Base-by-base conservation (phyloP, 1,139 yeast genomes). In the Taphrina sp. region DNA sequence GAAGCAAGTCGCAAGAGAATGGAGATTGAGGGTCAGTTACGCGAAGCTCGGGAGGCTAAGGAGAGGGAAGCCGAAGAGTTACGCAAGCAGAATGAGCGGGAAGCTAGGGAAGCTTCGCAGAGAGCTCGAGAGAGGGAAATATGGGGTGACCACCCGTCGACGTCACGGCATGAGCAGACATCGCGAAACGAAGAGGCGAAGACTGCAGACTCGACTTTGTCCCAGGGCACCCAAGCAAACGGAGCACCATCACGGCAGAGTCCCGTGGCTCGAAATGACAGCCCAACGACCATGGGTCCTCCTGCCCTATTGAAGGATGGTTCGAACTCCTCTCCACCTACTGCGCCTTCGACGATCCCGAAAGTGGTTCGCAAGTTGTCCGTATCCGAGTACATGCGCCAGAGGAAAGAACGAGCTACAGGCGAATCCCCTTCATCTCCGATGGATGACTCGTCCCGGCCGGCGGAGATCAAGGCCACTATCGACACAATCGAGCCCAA, bases 41-140 rank as follows among this genome's bases (percentile, higher is more conserved):
- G 29, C 34, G 52, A 45, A 24, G 36, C 36, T 8, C 24, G 35
- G 36, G 58, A 36, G 20, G 37, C 45, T 20, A 20, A 17, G 24
- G 52, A 46, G 22, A 39, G 39, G 28, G 52, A 38, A 38, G 46
- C 23, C 19, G 58, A 55, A 28, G 34, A 17, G 17, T 17, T 14
- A n/a, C 47, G 45, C 29, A 14, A 33, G 39, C 7, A 16, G 36
- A 26, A 7, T 22, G 58, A 36, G 39, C 26, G 39, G 35, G 55
- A 46, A 24, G 55, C 37, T 7, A 37, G 23, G 34, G 47, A 29
- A 29, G 51, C 51, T 29, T 23, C 31, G 26, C 47, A 43, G 47
- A 22, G 53, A 22, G 58, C 46, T 14, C 37, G 43, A 12, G 54
- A 46, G n/a, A 22, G 51, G 17, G 51, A 34, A 49, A 55, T 43